These are phyloP conservation scores for Hygrophorus russula DNA, from an alignment of 768 basidiomycete genomes.

Conservation along the genomic window DNA sequence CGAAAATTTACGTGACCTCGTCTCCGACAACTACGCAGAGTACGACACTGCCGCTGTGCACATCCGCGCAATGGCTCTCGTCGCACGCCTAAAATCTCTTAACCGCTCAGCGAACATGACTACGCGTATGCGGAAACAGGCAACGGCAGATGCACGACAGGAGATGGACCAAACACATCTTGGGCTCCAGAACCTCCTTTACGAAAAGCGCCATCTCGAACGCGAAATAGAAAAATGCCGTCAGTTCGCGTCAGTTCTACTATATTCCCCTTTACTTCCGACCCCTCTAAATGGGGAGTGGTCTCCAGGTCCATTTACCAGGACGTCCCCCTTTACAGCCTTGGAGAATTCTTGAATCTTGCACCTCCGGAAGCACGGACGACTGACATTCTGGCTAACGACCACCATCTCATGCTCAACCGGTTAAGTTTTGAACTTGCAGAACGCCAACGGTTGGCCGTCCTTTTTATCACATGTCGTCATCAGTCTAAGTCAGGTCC, in stretches of 20 bases:
- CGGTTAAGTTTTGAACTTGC: conserved; percentile 79
- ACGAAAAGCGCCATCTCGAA: conserved; percentile 84
- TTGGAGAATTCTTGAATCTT: conserved; percentile 56
- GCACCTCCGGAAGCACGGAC: conserved; percentile 62
- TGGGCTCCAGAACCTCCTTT: conserved; percentile 75
- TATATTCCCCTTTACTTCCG: neutral
- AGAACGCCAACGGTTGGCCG: conserved; percentile 71
- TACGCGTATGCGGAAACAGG: conserved; percentile 56
- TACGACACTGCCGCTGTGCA: conserved; percentile 43
- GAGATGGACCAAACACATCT: conserved; percentile 89
- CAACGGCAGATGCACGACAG: conserved; percentile 66
- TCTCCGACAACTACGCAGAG: conserved; percentile 29
- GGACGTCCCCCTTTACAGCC: conserved; percentile 63
- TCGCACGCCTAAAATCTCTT: conserved; percentile 68
- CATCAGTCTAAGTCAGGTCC: conserved; percentile 1
- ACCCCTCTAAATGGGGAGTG: neutral
- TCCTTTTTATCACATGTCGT: conserved; percentile 9
- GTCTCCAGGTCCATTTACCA: conserved; percentile 71
- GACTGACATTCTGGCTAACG: conserved; percentile 48
- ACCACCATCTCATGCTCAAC: conserved; percentile 82
- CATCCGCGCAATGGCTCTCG: conserved; percentile 62
- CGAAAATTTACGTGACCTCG: conserved; percentile 53
- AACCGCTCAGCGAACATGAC: conserved; percentile 65
- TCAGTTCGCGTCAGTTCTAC: conserved; percentile 70
- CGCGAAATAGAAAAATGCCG: conserved; percentile 89